A percentile compares a stretch with the other conserved stretches of the same genome.
These are phyloP conservation scores for Datura wrightii DNA, from an alignment of 257 asterid species.

Conservation along the genomic window DNA sequence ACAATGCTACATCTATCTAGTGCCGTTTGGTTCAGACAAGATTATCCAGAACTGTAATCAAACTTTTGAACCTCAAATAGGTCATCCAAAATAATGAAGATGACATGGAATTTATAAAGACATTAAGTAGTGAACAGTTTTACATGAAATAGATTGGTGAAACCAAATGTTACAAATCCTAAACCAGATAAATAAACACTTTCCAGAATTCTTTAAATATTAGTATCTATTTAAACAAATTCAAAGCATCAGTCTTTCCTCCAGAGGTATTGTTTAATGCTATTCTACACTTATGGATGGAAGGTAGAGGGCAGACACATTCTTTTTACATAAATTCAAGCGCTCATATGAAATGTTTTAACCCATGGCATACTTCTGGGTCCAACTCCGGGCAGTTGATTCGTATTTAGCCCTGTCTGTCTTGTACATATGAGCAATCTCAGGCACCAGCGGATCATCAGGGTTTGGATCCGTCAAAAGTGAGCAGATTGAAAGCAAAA, in stretches of 20 bases:
- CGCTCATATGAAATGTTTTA: neutral
- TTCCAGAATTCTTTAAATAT: constrained; percentile 1
- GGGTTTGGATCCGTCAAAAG: constrained; percentile 40
- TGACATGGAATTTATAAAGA: neutral
- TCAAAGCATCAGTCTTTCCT: neutral
- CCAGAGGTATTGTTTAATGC: constrained; percentile 7
- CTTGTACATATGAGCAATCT: constrained; percentile 42
- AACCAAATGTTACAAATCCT: constrained; percentile 21
- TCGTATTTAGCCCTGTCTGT: constrained; percentile 36
- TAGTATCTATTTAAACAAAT: constrained; percentile 21
- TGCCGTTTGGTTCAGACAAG: no score
- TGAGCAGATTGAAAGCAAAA: constrained; percentile 38
- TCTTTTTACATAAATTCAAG: constrained; percentile 18
- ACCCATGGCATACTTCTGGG: constrained; percentile 41
- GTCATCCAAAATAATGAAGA: neutral
- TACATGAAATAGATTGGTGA: constrained; percentile 12
- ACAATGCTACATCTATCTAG: no score
- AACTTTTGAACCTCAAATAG: neutral
- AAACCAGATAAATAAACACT: constrained; percentile 16
- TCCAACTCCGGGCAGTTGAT: constrained; percentile 38
- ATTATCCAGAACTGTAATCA: neutral
- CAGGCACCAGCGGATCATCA: constrained; percentile 36
- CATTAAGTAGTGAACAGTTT: neutral
- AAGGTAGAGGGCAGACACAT: neutral
- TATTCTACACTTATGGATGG: constrained; percentile 24